These are phyloP conservation scores for Astrothelium macrocarpum DNA, from an alignment of 495 filamentous ascomycete species.

Conservation along the genomic window DNA sequence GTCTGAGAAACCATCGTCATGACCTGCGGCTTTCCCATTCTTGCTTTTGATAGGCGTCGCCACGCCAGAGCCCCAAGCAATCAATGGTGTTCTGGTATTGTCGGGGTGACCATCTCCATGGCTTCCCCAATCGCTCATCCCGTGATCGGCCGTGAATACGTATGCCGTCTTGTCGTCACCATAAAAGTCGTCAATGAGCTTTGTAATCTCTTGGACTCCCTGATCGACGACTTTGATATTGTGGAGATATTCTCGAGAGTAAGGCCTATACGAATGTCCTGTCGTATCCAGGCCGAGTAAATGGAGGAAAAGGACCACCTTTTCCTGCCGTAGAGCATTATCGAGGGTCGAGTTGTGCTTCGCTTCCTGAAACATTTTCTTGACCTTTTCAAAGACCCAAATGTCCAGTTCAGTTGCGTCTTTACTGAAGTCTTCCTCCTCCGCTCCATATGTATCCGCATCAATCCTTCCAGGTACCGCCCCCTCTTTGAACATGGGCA, in stretches of 20 bases:
- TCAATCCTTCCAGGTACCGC: constrained; percentile 82
- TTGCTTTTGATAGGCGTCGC: constrained; percentile 56
- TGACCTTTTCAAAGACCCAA: constrained; percentile 95
- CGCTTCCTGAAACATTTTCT: constrained; percentile 73
- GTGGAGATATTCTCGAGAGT: constrained; percentile 87
- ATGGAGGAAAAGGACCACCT: constrained; percentile 92
- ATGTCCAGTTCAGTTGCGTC: constrained; percentile 75
- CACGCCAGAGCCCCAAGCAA: constrained; percentile 91
- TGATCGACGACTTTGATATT: constrained; percentile 93
- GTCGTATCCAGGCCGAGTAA: constrained; percentile 92
- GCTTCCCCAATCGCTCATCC: constrained; percentile 97
- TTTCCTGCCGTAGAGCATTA: constrained; percentile 66
- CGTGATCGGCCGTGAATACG: constrained; percentile 96
- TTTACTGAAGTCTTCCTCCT: constrained; percentile 79
- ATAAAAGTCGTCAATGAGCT: constrained; percentile 82
- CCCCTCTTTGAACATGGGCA: constrained; percentile 93
- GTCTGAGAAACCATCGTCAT: constrained; percentile 83
- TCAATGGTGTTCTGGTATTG: constrained; percentile 89
- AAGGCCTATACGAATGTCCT: constrained; percentile 80
- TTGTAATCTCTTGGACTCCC: constrained; percentile 72
- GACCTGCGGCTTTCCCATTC: constrained; percentile 54
- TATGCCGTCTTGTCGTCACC: constrained; percentile 86
- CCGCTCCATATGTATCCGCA: constrained; percentile 69
- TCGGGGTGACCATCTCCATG: constrained; percentile 97
- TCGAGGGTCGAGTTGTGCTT: constrained; percentile 66